These are phyloP conservation scores for Helianthus tuberosus DNA, from an alignment of 129 eudicot genomes.

Conservation along the genomic window DNA sequence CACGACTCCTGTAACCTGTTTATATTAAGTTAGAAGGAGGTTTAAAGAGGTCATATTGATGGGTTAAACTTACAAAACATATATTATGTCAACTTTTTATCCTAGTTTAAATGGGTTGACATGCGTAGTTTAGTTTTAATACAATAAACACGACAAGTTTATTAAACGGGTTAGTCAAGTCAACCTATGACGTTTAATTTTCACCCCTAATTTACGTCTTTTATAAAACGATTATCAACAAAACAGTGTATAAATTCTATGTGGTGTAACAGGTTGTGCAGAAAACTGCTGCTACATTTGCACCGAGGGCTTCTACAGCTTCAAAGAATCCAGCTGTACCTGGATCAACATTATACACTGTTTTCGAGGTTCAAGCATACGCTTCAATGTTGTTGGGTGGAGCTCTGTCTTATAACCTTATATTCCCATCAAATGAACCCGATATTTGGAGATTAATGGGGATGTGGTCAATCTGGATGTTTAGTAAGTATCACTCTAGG, in stretches of 20 bases:
- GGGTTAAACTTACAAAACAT: too few relatives aligned
- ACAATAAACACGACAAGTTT: not conserved
- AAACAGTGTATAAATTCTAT: not conserved
- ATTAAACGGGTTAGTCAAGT: not conserved
- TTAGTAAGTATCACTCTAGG: slow-evolving; percentile 61
- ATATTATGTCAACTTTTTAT: too few relatives aligned
- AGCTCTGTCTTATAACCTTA: slow-evolving; percentile 90
- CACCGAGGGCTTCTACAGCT: slow-evolving; percentile 93
- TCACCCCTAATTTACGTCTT: not conserved
- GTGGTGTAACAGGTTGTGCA: slow-evolving; percentile 63
- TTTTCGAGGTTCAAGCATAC: slow-evolving; percentile 90
- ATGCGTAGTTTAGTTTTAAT: not conserved
- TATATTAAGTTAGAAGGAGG: not conserved
- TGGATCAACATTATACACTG: slow-evolving; percentile 68
- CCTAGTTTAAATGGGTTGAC: not conserved
- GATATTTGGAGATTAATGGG: slow-evolving; percentile 98
- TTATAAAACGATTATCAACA: not conserved
- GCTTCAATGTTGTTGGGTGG: slow-evolving; percentile 86
- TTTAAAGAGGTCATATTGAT: too few relatives aligned
- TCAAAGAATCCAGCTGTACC: slow-evolving; percentile 89
- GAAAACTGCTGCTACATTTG: slow-evolving; percentile 96
- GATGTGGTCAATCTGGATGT: slow-evolving; percentile 99
- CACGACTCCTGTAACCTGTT: not conserved
- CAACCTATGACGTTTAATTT: not conserved
- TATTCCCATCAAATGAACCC: slow-evolving; percentile 94